Base-by-base conservation (phyloP, 768 basidiomycete genomes). In the Kwoniella sp. region DNA sequence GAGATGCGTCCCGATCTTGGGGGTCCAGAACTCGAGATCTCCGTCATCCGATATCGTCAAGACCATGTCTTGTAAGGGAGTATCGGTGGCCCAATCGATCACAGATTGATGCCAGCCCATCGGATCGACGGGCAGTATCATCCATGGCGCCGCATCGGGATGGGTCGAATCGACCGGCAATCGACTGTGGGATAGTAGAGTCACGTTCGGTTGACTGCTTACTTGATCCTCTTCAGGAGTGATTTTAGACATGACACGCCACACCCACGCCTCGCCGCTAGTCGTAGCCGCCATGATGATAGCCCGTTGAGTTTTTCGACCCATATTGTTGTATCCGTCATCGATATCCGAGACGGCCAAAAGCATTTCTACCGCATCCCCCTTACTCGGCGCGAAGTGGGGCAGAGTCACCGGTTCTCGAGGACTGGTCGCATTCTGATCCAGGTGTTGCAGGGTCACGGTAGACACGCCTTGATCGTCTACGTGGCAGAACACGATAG, bases 1-100 rank as follows among this genome's bases (percentile, higher is more conserved):
- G 22, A 50, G 31, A 32, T 60, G 65, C 23, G 58, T 55, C 20
- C 62, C 70, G 1, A 73, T 75, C 32, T 83, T 82, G 0, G 83
- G 83, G 15, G 80, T 79, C 91, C 91, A 96, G 69, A 91, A 95
- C 23, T 84, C 82, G n/a, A 96, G 75, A 52, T 86, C 85, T 0
- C 91, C 91, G 0, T 79, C 75, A 38, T 80, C 78, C 0, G 86
- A 84, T 14, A 95, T 79, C 47, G 88, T 91, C 31, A 92, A 76
- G 9, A 96, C 74, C 32, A 84, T 82, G 64, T 92, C 89, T 57
- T 73, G 71, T 11, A 66, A 42, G 15, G 70, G 59, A 1, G 63
- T 56, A 31, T 67, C 57, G 15, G 48, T 57, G 26, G 53, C 52
- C 73, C 73, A 74, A 31, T 73, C 69, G 11, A 73, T 56, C 9